Percentiles rank a stretch among this genome's conserved stretches.
Conservation (phyloP, 2,329 filamentous ascomycete genomes). For the Fusarium caatingaense region DNA sequence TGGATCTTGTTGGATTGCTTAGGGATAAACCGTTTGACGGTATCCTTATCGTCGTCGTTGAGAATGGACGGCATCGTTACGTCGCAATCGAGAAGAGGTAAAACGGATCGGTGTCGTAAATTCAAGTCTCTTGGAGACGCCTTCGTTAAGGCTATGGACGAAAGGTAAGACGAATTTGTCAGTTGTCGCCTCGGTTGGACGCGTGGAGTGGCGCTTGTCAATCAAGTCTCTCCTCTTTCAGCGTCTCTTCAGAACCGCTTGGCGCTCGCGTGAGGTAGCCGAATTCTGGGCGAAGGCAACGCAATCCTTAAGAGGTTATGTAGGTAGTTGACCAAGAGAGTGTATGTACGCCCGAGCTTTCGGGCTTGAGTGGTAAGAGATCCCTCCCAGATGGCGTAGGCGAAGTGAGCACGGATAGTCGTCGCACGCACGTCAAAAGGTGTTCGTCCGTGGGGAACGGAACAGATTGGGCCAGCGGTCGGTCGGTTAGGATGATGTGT, state of each 20-base stretch:
- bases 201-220: constrained; percentile 44
- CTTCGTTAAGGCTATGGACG: constrained; percentile 12
- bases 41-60: constrained; percentile 94
- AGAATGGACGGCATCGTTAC: constrained; percentile 74
- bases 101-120: constrained; percentile 4
- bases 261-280: constrained; percentile 45
- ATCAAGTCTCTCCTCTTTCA: constrained; percentile 35
- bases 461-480: constrained; percentile 35
- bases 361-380: constrained; percentile 38
- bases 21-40: constrained; percentile 92
- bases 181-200: constrained; percentile 35
- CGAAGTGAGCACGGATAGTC: constrained; percentile 40
- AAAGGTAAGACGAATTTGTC: constrained; percentile 25
- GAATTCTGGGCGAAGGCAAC: constrained; percentile 20
- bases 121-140: constrained; percentile 3
- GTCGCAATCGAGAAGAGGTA: constrained; percentile 14
- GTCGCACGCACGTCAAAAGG: constrained; percentile 45
- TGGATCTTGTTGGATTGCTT: constrained; percentile 98
- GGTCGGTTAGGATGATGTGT: constrained; percentile 34
- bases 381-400: constrained; percentile 45
- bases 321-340: constrained; percentile 32
- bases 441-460: constrained; percentile 39
- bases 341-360: constrained; percentile 44
- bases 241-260: constrained; percentile 37
- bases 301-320: constrained; percentile 18